phyloP scores from a whole-genome alignment of 306 rosid genomes.

The Prosopis cineraria region DNA sequence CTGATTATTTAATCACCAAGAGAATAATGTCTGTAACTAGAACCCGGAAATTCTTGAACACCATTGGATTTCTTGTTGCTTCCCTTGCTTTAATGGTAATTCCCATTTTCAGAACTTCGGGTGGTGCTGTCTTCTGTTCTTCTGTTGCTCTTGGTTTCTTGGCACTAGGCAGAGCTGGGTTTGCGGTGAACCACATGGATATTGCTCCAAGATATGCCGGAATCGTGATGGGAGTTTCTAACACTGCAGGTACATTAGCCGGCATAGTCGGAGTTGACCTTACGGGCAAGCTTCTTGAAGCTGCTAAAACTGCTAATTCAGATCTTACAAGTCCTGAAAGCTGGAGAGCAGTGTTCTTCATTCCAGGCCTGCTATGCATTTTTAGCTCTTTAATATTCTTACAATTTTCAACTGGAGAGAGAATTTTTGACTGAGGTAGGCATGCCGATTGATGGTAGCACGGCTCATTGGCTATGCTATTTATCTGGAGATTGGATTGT shows the following conservation, averaged over 20 bases:
- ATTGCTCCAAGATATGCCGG: slow-evolving; percentile 97
- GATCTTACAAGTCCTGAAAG: slow-evolving; percentile 87
- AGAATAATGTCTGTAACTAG: slow-evolving; percentile 74
- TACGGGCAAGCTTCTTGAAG: slow-evolving; percentile 89
- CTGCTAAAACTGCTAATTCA: slow-evolving; percentile 65
- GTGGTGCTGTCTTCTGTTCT: slow-evolving; percentile 92
- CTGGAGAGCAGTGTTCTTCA: slow-evolving; percentile 82
- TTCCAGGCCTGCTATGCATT: slow-evolving; percentile 87
- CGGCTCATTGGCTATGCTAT: slow-evolving; percentile 14
- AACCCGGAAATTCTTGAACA: slow-evolving; percentile 85
- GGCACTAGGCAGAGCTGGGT: slow-evolving; percentile 97
- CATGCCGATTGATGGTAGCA: slow-evolving; percentile 29
- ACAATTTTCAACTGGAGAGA: slow-evolving; percentile 88
- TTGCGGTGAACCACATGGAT: slow-evolving; percentile 98
- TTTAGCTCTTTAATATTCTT: slow-evolving; percentile 75
- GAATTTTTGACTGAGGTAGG: slow-evolving; percentile 80
- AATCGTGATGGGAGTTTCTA: slow-evolving; percentile 96
- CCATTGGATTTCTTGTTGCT: slow-evolving; percentile 84
- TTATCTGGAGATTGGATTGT: slow-evolving; percentile 39
- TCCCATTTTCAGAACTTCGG: slow-evolving; percentile 81
- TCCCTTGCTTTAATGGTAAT: slow-evolving; percentile 76
- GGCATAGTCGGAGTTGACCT: slow-evolving; percentile 91
- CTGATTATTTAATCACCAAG: slow-evolving; percentile 76
- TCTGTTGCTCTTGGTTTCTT: slow-evolving; percentile 96
- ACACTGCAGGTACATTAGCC: slow-evolving; percentile 94